Percentiles rank a stretch among this genome's conserved stretches.
Evolutionary conservation across 73 alveolate species (phyloP).

Genomic region (Durusdinium trenchii): DNA sequence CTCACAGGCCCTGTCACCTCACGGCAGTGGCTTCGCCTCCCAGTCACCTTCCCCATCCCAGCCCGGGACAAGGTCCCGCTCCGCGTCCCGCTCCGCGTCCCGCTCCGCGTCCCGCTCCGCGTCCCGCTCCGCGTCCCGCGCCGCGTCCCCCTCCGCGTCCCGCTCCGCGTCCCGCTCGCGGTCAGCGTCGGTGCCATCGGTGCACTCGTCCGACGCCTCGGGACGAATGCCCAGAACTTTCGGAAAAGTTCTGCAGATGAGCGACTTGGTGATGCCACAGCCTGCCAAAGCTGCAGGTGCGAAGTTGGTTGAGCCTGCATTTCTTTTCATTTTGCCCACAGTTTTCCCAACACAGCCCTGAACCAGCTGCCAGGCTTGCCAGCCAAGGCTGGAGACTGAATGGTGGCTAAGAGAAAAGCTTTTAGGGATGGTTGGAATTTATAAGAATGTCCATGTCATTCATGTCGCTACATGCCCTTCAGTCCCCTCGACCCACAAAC

Average conservation of each 20-base stretch:
- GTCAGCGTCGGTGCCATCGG: slow-evolving; percentile 1
- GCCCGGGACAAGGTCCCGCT: slow-evolving; percentile 28
- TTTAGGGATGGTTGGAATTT: too few relatives aligned
- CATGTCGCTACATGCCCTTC: too few relatives aligned
- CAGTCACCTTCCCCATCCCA: slow-evolving; percentile 25
- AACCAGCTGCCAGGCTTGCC: too few relatives aligned
- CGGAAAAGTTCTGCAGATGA: slow-evolving; percentile 63
- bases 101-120: slow-evolving; percentile 16
- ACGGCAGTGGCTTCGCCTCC: not conserved
- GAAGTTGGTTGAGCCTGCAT: too few relatives aligned
- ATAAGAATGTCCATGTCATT: too few relatives aligned
- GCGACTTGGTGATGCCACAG: slow-evolving; percentile 62
- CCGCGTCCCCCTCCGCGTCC: not conserved
- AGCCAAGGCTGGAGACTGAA: too few relatives aligned
- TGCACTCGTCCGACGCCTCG: not conserved
- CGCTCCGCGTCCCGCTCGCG: slow-evolving; percentile 8
- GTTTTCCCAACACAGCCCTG: too few relatives aligned
- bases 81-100: slow-evolving; percentile 27
- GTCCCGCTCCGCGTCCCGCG: not conserved
- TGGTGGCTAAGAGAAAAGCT: too few relatives aligned
- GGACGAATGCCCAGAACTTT: slow-evolving; percentile 6
- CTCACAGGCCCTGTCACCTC: not conserved
- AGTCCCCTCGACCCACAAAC: too few relatives aligned
- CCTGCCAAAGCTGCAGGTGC: not conserved
- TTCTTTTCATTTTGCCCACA: too few relatives aligned